These are phyloP conservation scores for Pezicula neosporulosa DNA, from an alignment of 2,329 filamentous ascomycete genomes.

Conservation along the genomic window DNA sequence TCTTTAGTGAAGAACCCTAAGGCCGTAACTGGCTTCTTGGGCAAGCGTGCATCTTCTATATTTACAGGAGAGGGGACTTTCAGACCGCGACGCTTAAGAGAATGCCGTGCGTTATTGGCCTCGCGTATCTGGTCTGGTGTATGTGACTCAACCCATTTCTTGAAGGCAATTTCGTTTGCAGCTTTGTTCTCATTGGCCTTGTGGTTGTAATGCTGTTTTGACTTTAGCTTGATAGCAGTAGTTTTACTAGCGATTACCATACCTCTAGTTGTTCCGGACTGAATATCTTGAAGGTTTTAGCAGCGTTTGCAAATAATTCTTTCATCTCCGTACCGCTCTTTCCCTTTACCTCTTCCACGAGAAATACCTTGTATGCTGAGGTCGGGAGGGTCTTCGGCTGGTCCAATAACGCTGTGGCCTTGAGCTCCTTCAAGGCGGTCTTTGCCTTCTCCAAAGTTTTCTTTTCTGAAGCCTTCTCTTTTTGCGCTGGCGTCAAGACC, in stretches of 20 bases:
- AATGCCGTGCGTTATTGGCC: conserved; percentile 54
- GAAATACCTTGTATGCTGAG: neutral
- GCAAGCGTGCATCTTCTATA: conserved; percentile 51
- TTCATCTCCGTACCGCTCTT: conserved; percentile 7
- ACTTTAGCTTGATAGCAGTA: neutral
- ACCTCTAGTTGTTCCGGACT: conserved; percentile 33
- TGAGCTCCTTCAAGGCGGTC: conserved; percentile 19
- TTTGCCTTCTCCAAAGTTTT: conserved; percentile 23
- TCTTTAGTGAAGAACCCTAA: conserved; percentile 43
- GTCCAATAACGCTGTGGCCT: neutral
- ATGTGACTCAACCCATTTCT: conserved; percentile 51
- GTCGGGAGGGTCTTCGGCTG: neutral
- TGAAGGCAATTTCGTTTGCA: conserved; percentile 39
- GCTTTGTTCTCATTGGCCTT: conserved; percentile 42
- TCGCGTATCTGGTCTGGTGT: conserved; percentile 52
- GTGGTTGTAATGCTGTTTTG: conserved; percentile 47
- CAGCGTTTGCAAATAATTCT: conserved; percentile 7
- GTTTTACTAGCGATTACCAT: conserved; percentile 5
- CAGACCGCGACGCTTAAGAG: conserved; percentile 15
- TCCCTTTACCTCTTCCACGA: conserved; percentile 3
- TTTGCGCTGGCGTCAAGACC: conserved; percentile 20
- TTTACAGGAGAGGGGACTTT: conserved; percentile 13
- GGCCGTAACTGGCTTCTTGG: conserved; percentile 37
- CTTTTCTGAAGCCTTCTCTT: conserved; percentile 21
- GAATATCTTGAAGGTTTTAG: conserved; percentile 30